phyloP scores from a whole-genome alignment of 371 early-diverging fungal species.

The Mucor indicus region DNA sequence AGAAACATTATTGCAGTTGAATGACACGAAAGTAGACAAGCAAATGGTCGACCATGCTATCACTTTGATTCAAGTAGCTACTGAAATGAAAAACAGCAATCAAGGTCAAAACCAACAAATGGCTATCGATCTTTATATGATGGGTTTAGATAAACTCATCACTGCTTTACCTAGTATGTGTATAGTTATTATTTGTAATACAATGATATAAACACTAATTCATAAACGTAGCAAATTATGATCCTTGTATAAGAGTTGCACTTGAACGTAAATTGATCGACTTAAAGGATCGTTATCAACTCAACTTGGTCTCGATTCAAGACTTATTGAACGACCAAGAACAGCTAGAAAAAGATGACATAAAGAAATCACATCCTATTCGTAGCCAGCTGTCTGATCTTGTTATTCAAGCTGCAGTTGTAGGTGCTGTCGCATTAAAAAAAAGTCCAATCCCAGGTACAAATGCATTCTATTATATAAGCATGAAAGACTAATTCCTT shows the following conservation, averaged over 20 bases:
- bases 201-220: background rate
- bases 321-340: conserved; percentile 4
- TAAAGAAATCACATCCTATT: conserved; percentile 4
- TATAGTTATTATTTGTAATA: background rate
- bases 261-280: conserved; percentile 38
- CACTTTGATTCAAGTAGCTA: conserved; percentile 47
- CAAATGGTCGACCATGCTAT: conserved; percentile 47
- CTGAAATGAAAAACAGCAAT: conserved; percentile 45
- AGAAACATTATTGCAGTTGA: conserved; percentile 1
- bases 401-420: conserved; percentile 53
- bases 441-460: conserved; percentile 62
- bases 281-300: conserved; percentile 17
- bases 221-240: conserved; percentile 37
- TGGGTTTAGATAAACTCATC: conserved; percentile 50
- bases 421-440: conserved; percentile 58
- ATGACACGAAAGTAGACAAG: conserved; percentile 30
- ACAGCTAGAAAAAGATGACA: background rate
- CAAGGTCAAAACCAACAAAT: conserved; percentile 28
- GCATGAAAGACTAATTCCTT: background rate
- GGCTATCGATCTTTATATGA: conserved; percentile 53
- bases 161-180: conserved; percentile 51
- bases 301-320: conserved; percentile 19
- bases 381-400: conserved; percentile 36
- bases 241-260: conserved; percentile 38
- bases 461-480: background rate